phyloP scores from a whole-genome alignment of 768 basidiomycete species.

The Tricholoma terreum region DNA sequence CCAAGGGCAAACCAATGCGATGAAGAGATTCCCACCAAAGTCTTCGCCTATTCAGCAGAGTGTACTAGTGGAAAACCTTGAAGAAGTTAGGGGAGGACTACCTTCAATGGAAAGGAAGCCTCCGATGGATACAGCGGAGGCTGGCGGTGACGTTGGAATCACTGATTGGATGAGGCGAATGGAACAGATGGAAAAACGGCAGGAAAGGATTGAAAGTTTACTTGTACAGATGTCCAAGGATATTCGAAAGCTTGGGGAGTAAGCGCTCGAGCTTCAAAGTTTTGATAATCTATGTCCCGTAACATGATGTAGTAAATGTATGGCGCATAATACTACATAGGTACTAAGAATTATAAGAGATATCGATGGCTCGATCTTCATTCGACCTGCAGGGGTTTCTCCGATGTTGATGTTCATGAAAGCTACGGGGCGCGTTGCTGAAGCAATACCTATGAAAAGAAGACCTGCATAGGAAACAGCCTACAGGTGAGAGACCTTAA shows the following conservation, averaged over 20 bases:
- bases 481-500: too few relatives aligned
- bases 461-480: too few relatives aligned
- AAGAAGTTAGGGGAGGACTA: constrained; percentile 6
- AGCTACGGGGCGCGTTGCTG: constrained; percentile 74
- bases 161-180: constrained; percentile 20
- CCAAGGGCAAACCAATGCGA: constrained; percentile 15
- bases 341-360: too few relatives aligned
- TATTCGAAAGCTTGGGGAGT: constrained; percentile 11
- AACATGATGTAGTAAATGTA: too few relatives aligned
- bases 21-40: constrained; percentile 25
- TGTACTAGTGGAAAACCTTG: constrained; percentile 19
- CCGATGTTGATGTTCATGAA: constrained; percentile 98
- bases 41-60: constrained; percentile 11
- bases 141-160: not conserved
- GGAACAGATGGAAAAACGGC: constrained; percentile 40
- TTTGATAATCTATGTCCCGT: too few relatives aligned
- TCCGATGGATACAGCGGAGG: not conserved
- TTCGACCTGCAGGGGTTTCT: constrained; percentile 89
- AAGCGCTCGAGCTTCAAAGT: too few relatives aligned
- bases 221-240: constrained; percentile 35
- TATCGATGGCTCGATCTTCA: constrained; percentile 99
- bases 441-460: constrained; percentile 18
- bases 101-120: constrained; percentile 11
- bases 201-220: constrained; percentile 45
- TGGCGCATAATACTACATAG: too few relatives aligned